Evolutionary conservation across 1,139 yeast species (phyloP).

Genomic region (Blastobotrys arbuscula): DNA sequence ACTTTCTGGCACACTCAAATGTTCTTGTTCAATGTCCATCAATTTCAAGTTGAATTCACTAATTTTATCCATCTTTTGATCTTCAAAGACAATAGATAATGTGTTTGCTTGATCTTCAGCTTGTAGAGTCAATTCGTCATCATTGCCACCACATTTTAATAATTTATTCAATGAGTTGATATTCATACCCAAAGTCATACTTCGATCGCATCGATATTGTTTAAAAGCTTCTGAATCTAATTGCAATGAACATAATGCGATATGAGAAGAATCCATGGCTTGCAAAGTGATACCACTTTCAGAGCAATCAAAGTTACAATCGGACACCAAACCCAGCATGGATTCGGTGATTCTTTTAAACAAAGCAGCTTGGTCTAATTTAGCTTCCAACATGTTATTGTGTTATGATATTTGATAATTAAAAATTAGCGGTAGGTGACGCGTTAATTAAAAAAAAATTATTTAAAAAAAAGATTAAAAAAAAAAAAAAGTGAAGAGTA

Average conservation of each 20-base stretch:
- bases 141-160: slow-evolving; percentile 84
- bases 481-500: background rate
- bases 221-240: slow-evolving; percentile 89
- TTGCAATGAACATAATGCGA: slow-evolving; percentile 78
- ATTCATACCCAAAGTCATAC: slow-evolving; percentile 87
- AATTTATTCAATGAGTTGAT: slow-evolving; percentile 81
- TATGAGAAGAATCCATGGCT: slow-evolving; percentile 97
- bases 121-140: slow-evolving; percentile 78
- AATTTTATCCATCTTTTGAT: slow-evolving; percentile 81
- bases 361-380: slow-evolving; percentile 86
- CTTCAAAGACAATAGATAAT: slow-evolving; percentile 81
- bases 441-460: background rate
- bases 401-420: background rate
- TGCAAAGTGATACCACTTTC: slow-evolving; percentile 93
- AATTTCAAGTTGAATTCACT: slow-evolving; percentile 88
- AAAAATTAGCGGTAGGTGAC: background rate
- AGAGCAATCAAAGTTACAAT: slow-evolving; percentile 94
- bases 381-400: slow-evolving; percentile 86
- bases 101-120: slow-evolving; percentile 91
- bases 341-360: slow-evolving; percentile 89
- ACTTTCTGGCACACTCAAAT: slow-evolving; percentile 89
- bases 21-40: slow-evolving; percentile 96
- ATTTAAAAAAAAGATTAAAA: too few relatives aligned
- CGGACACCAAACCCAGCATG: slow-evolving; percentile 85
- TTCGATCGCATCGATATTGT: slow-evolving; percentile 93